Base-by-base conservation (phyloP, 2,329 filamentous ascomycete genomes). In the Colletotrichum tanaceti region DNA sequence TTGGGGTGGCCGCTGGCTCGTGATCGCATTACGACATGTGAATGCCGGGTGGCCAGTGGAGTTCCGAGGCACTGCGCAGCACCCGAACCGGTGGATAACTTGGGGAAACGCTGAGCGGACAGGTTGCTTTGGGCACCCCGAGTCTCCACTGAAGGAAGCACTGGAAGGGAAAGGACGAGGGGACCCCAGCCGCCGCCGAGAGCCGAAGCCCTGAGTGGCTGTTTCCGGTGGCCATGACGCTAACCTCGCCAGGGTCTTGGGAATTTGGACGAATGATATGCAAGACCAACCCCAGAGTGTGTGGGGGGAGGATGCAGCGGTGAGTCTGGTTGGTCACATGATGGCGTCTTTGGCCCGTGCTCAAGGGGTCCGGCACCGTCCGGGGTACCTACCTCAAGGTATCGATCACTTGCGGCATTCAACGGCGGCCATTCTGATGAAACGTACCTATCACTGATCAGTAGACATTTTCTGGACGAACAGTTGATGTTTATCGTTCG, bases 1-100 rank as follows among this genome's bases (percentile, higher is more conserved):
- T 35, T 38, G 38, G 60, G 63, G 46, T 32, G 58, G 41, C 38
- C 43, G 53, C 66, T 69, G 62, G 66, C 66, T 69, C 66, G 66
- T 69, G 66, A 69, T 69, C 49, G 46, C 49, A 69, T 69, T 69
- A 66, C 66, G 62, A 69, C 66, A 69, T 69, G 66, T 69, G 66
- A 69, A 66, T 60, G 66, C 62, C 62, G 66, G 28, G 55, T 39
- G 46, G 58, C 13, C 61, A 61, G 66, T 65, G 66, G 66, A 69
- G 66, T 66, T 69, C 66, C 66, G 66, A 69, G 66, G 66, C 62
- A 69, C 49, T 63, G 53, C 55, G 28, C 54, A 66, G 49, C 62
- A 69, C 66, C 66, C 66, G 66, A 69, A 65, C 55, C 55, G 66
- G 66, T 69, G 62, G 66, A 61, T 65, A 69, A 52, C 55, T 69